These are phyloP conservation scores for Dentipellis sp. DNA, from an alignment of 768 basidiomycete genomes.

Conservation along the genomic window DNA sequence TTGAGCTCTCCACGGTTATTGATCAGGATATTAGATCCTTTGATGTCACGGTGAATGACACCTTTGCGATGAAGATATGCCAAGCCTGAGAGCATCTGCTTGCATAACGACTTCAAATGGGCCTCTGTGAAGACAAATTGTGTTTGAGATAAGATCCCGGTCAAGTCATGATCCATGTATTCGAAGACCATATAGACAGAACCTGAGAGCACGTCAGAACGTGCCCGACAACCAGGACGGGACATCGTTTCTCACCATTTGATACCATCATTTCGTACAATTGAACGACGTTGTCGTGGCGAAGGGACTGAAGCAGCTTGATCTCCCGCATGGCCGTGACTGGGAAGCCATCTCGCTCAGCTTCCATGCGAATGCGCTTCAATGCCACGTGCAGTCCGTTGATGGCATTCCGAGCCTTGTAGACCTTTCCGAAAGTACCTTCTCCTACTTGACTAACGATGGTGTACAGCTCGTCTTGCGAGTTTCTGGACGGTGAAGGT, in stretches of 20 bases:
- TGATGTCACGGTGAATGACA: slow-evolving; percentile 97
- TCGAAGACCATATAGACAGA: slow-evolving; percentile 99
- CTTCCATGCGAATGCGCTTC: slow-evolving; percentile 96
- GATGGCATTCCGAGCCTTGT: slow-evolving; percentile 83
- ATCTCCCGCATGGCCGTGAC: slow-evolving; percentile 99
- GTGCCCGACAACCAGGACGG: background rate
- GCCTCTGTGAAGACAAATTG: slow-evolving; percentile 79
- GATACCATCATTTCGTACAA: slow-evolving; percentile 99
- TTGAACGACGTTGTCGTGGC: slow-evolving; percentile 82
- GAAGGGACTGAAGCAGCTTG: slow-evolving; percentile 86
- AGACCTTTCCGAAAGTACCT: slow-evolving; percentile 97
- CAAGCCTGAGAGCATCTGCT: slow-evolving; percentile 92
- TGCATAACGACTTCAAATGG: slow-evolving; percentile 90
- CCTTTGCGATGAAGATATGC: slow-evolving; percentile 94
- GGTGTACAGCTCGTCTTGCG: slow-evolving; percentile 58
- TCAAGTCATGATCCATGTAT: slow-evolving; percentile 98
- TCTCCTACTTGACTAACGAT: slow-evolving; percentile 94
- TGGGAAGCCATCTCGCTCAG: slow-evolving; percentile 95
- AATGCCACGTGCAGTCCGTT: slow-evolving; percentile 78
- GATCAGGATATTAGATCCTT: slow-evolving; percentile 95
- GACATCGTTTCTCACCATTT: slow-evolving; percentile 49
- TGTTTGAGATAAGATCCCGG: slow-evolving; percentile 86
- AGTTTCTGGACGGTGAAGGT: slow-evolving; percentile 9
- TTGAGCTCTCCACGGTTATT: slow-evolving; percentile 90
- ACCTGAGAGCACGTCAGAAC: slow-evolving; percentile 36